Percentiles rank a stretch among this genome's conserved stretches.
Conservation (phyloP, 2,329 filamentous ascomycete species). For the Clarireedia hainanense region DNA sequence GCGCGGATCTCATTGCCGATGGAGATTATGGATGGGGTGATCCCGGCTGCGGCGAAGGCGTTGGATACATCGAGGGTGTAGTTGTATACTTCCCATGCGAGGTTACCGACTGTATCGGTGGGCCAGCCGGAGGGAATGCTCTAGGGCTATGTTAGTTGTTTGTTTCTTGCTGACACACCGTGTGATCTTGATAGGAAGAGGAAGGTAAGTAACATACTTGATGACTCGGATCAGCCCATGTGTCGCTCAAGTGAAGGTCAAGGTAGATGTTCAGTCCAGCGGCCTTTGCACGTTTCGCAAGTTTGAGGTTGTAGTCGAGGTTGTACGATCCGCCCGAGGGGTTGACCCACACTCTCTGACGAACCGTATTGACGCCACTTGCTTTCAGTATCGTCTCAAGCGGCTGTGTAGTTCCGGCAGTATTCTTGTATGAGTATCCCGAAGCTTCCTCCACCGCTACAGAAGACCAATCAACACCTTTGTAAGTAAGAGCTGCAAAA, state of each 20-base stretch:
- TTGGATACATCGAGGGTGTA: slow-evolving; percentile 59
- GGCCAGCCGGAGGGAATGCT: slow-evolving; percentile 57
- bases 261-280: slow-evolving; percentile 51
- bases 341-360: slow-evolving; percentile 67
- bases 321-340: slow-evolving; percentile 57
- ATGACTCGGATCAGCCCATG: slow-evolving; percentile 60
- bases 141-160: slow-evolving; percentile 20
- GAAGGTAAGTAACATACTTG: slow-evolving; percentile 35
- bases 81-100: slow-evolving; percentile 57
- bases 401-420: slow-evolving; percentile 41
- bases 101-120: slow-evolving; percentile 43
- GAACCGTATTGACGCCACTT: slow-evolving; percentile 60
- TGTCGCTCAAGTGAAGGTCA: slow-evolving; percentile 61
- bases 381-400: slow-evolving; percentile 56
- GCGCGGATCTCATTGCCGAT: slow-evolving; percentile 68
- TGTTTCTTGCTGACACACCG: neutral
- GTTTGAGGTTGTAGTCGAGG: slow-evolving; percentile 59
- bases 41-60: slow-evolving; percentile 46
- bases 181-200: neutral
- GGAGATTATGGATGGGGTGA: slow-evolving; percentile 54
- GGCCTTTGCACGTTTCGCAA: slow-evolving; percentile 57
- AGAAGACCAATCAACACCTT: slow-evolving; percentile 65
- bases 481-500: slow-evolving; percentile 44
- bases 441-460: slow-evolving; percentile 53
- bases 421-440: slow-evolving; percentile 53